Evolutionary conservation across 805 yeast species (phyloP).

Genomic region (Myxozyma sirexii): DNA sequence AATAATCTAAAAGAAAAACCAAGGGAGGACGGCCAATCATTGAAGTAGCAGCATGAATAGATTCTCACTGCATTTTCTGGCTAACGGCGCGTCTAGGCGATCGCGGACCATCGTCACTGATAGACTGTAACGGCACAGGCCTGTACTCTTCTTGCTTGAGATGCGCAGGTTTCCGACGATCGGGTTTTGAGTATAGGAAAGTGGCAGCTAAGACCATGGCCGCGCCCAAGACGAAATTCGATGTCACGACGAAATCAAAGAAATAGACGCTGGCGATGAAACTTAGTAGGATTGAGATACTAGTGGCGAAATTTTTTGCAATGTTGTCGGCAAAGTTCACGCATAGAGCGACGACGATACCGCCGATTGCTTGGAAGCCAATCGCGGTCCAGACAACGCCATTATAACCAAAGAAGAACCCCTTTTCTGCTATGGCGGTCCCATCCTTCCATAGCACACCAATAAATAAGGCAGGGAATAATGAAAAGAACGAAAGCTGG

Average conservation of each 20-base stretch:
- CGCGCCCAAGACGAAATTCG: conserved; percentile 44
- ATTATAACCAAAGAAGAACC: conserved; percentile 48
- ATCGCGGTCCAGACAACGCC: conserved; percentile 46
- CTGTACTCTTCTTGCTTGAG: conserved; percentile 7
- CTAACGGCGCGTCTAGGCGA: conserved; percentile 14
- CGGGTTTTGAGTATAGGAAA: conserved; percentile 43
- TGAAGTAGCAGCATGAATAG: no score
- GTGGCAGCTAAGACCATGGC: conserved; percentile 45
- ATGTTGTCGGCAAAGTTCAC: conserved; percentile 50
- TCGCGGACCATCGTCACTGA: conserved; percentile 17
- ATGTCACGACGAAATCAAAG: conserved; percentile 44
- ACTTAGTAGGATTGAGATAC: conserved; percentile 46
- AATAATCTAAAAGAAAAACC: no score
- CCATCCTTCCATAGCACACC: conserved; percentile 46
- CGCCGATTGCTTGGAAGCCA: conserved; percentile 47
- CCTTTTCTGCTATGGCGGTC: conserved; percentile 40
- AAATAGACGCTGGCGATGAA: conserved; percentile 45
- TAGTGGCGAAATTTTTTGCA: conserved; percentile 49
- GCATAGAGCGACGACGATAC: conserved; percentile 48
- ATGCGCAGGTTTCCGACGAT: conserved; percentile 8
- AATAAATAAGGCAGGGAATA: conserved; percentile 46
- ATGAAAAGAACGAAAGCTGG: conserved; percentile 46
- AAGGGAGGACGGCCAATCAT: no score
- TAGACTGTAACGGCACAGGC: conserved; percentile 27
- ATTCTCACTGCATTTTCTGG: conserved; percentile 17